Base-by-base conservation (phyloP, 2,329 filamentous ascomycete species). In the Exutisphaerella laricina region DNA sequence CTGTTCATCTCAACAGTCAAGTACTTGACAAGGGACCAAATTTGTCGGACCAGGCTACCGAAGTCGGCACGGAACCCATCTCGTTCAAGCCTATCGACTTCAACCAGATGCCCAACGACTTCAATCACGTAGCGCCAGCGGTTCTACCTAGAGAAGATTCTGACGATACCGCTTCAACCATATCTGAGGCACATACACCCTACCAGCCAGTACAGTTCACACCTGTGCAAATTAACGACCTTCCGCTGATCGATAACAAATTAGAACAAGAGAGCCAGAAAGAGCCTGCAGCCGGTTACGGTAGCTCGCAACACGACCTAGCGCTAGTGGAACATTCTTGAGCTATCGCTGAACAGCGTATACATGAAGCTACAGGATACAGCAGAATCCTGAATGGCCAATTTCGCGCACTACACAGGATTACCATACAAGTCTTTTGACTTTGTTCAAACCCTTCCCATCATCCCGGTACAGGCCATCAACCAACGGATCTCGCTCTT, bases 391-490 rank as follows among this genome's bases (percentile, higher is more conserved):
- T n/a, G n/a, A n/a, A n/a, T n/a, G n/a, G n/a, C 23, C 23, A 26
- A 6, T 12, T 26, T 12, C 23, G 12, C 23, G 23, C 6, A 6
- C 23, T 13, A 43, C 21, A 45, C 48, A 30, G 29, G 21, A 13
- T 47, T 25, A 5, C 41, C 41, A 25, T 44, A 25, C 44, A 54
- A 41, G 28, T 26, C 37, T 37, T n/a, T 50, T 49, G 12, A 51
- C 39, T 31, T 33, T 45, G 46, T 49, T 53, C 4, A 31, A 16
- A n/a, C 32, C 32, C 8, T 36, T 10, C n/a, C 40, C 40, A 16
- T 49, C 53, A 29, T 45, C 39, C 23, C 37, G 40, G 39, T 53
- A 55, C 14, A 55, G 33, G 9, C 53, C 53, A 46, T 55, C 53
- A 1, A 44, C 36, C 32, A 53, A 31, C 25, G 48, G 31, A 6